These are phyloP conservation scores for Mycena latifolia DNA, from an alignment of 768 basidiomycete species.

Conservation along the genomic window DNA sequence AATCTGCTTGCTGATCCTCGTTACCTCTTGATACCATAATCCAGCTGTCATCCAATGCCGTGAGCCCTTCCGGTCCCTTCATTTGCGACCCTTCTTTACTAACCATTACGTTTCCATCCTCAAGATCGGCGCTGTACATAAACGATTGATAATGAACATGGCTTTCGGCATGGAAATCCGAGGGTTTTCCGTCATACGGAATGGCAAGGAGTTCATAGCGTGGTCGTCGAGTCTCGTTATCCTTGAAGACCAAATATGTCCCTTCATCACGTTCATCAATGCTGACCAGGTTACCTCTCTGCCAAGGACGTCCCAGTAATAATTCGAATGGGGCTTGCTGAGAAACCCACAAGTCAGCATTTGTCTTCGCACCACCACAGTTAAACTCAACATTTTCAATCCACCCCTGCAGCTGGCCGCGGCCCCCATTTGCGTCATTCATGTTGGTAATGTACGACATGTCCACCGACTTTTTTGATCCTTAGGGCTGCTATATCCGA, in stretches of 20 bases:
- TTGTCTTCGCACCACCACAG: slow-evolving; percentile 37
- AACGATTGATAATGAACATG: background rate
- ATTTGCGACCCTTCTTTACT: too few species aligned
- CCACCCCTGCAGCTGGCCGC: slow-evolving; percentile 36
- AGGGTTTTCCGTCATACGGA: background rate
- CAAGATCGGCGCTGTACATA: too few species aligned
- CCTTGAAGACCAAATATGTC: slow-evolving; percentile 42
- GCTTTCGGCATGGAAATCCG: background rate
- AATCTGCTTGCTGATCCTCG: too few species aligned
- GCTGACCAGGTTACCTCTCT: slow-evolving; percentile 38
- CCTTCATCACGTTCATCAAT: slow-evolving; percentile 44
- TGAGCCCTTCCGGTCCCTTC: too few species aligned
- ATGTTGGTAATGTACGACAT: slow-evolving; percentile 24
- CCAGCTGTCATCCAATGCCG: too few species aligned
- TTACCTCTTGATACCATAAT: too few species aligned
- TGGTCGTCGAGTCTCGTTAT: slow-evolving; percentile 2
- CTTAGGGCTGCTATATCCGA: slow-evolving; percentile 18
- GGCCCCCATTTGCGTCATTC: slow-evolving; percentile 46
- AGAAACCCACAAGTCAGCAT: slow-evolving; percentile 39
- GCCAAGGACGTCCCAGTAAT: slow-evolving; percentile 42
- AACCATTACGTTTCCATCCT: too few species aligned
- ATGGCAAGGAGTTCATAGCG: slow-evolving; percentile 33
- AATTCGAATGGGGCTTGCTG: slow-evolving; percentile 32
- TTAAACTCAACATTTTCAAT: slow-evolving; percentile 36
- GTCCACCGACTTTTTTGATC: slow-evolving; percentile 32